Evolutionary conservation across 228 moss, liverwort and hornwort genomes (phyloP).

Genomic region (Sphagnum fallax): DNA sequence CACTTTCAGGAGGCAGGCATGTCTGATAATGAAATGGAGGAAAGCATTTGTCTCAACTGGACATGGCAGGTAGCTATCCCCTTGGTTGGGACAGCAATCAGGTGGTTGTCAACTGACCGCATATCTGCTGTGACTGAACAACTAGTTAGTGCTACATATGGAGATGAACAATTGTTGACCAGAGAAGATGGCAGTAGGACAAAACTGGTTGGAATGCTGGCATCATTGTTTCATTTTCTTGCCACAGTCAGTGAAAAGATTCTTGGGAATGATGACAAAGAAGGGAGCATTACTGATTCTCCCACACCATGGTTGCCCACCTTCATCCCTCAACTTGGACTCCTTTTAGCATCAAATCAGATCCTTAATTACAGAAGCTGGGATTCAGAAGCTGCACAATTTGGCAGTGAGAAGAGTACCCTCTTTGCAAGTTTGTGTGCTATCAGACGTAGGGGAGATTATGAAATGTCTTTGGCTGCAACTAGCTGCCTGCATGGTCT

Average conservation of each 20-base stretch:
- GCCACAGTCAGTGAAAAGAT: constrained; percentile 50
- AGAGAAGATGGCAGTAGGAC: constrained; percentile 1
- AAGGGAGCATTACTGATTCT: constrained; percentile 1
- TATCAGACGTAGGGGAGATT: constrained; percentile 30
- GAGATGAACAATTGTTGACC: constrained; percentile 11
- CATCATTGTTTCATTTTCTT: constrained; percentile 65
- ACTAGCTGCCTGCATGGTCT: constrained; percentile 59
- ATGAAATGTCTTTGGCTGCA: constrained; percentile 56
- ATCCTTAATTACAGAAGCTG: constrained; percentile 19
- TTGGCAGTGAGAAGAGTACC: constrained; percentile 16
- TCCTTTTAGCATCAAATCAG: constrained; percentile 51
- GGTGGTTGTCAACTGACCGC: constrained; percentile 66
- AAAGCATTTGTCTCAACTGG: constrained; percentile 38
- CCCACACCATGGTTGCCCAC: constrained; percentile 17
- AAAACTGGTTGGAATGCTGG: constrained; percentile 33
- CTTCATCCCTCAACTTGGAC: constrained; percentile 39
- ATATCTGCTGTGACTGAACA: constrained; percentile 29
- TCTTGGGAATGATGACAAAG: constrained; percentile 12
- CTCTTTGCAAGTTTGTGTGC: constrained; percentile 44
- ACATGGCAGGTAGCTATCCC: constrained; percentile 85
- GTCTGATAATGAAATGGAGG: constrained; percentile 21
- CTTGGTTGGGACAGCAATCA: constrained; percentile 76
- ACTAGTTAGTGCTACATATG: background rate
- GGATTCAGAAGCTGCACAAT: background rate
- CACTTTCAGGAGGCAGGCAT: constrained; percentile 36